phyloP scores from a whole-genome alignment of 1,139 yeast species.

The Nadsonia starkeyi-henricii region DNA sequence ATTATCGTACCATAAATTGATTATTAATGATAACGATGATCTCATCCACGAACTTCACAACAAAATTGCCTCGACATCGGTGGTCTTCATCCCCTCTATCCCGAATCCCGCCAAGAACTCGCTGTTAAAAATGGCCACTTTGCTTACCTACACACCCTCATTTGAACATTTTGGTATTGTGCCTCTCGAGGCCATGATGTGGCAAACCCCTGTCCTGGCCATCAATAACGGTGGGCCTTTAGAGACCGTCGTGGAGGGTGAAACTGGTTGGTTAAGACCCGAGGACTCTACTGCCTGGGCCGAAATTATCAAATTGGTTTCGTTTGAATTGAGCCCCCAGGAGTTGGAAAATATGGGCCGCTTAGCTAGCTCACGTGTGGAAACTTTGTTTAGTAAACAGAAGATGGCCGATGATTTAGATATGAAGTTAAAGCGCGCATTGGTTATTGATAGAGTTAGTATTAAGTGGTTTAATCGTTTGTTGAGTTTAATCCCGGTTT shows the following conservation, averaged over 20 bases:
- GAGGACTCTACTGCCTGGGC: conserved; percentile 10
- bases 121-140: conserved; percentile 41
- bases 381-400: background rate
- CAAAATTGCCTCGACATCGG: conserved; percentile 22
- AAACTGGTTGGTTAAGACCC: conserved; percentile 83
- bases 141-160: conserved; percentile 76
- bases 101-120: conserved; percentile 51
- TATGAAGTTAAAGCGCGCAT: background rate
- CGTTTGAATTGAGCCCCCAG: background rate
- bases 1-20: conserved; percentile 21
- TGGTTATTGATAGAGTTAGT: background rate
- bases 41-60: background rate
- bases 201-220: conserved; percentile 73
- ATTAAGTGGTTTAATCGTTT: background rate
- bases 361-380: background rate
- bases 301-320: background rate
- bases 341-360: background rate
- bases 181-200: conserved; percentile 87
- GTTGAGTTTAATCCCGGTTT: background rate
- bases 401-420: background rate
- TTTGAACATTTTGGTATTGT: conserved; percentile 96
- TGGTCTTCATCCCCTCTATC: conserved; percentile 72
- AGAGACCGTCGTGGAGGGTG: conserved; percentile 53
- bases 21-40: conserved; percentile 10
- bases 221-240: conserved; percentile 86